Percentiles rank a stretch among this genome's conserved stretches.
phyloP scores from a whole-genome alignment of 768 basidiomycete genomes.

The Termitomyces sp. region DNA sequence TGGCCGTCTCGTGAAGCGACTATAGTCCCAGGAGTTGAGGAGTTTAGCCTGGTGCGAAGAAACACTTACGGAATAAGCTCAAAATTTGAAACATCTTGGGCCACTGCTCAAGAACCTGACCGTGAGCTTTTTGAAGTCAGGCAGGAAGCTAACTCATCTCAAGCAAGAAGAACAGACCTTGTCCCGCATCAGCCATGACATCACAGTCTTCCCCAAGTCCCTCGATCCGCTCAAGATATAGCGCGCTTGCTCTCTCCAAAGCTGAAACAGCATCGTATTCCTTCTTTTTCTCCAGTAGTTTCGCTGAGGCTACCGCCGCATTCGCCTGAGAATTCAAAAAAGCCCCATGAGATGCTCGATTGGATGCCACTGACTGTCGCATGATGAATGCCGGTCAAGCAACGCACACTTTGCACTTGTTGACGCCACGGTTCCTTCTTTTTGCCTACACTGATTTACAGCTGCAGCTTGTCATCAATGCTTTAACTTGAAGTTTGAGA shows the following conservation, averaged over 20 bases:
- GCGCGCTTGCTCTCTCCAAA: conserved; percentile 55
- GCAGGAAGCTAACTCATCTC: background rate
- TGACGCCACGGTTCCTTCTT: background rate
- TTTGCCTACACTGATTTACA: background rate
- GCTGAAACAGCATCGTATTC: conserved; percentile 74
- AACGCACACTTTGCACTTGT: conserved; percentile 10
- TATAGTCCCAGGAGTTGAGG: conserved; percentile 17
- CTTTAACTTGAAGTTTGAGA: background rate
- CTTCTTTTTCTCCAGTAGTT: conserved; percentile 74
- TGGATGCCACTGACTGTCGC: conserved; percentile 52
- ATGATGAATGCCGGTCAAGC: conserved; percentile 22
- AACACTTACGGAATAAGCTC: conserved; percentile 55
- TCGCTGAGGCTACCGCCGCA: conserved; percentile 45
- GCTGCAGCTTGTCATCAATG: background rate
- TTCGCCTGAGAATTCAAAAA: conserved; percentile 31
- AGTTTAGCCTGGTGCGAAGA: background rate
- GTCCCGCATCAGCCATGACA: conserved; percentile 72
- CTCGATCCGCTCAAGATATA: conserved; percentile 65
- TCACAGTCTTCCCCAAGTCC: conserved; percentile 68
- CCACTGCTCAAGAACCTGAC: conserved; percentile 77
- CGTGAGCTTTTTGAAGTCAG: conserved; percentile 47
- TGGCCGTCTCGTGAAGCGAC: conserved; percentile 43
- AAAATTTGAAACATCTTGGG: conserved; percentile 80
- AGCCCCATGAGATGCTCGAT: conserved; percentile 44
- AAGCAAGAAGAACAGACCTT: conserved; percentile 28